Conservation (phyloP, 1,139 yeast genomes). For the Candida sp. region DNA sequence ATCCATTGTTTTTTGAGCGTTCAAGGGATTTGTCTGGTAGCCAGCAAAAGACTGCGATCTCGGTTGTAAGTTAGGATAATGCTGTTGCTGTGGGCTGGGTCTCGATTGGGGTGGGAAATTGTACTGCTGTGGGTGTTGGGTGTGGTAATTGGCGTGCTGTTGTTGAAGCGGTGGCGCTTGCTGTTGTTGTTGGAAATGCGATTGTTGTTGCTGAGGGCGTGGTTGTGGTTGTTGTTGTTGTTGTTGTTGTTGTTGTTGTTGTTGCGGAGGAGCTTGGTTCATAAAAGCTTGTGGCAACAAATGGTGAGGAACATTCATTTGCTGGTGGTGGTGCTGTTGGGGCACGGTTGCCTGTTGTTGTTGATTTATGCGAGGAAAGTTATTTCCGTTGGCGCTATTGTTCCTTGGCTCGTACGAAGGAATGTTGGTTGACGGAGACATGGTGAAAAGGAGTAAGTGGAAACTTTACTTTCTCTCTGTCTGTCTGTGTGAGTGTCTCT, state of each 20-base stretch:
- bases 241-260: conserved; percentile 7
- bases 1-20: not conserved
- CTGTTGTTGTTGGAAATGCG: conserved; percentile 13
- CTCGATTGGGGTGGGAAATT: conserved; percentile 1
- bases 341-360: not conserved
- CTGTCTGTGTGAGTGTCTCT: too few relatives aligned
- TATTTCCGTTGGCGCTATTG: not conserved
- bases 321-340: too few relatives aligned
- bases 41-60: conserved; percentile 4
- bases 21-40: not conserved
- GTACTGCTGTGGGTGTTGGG: conserved; percentile 1
- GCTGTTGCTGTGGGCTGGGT: conserved; percentile 7
- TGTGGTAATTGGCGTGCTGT: not conserved
- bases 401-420: not conserved
- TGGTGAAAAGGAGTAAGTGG: not conserved
- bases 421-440: not conserved
- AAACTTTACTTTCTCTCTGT: too few relatives aligned
- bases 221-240: conserved; percentile 10
- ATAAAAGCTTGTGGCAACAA: conserved; percentile 37
- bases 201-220: conserved; percentile 12
- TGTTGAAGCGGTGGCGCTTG: conserved; percentile 4
- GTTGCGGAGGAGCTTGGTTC: conserved; percentile 13
- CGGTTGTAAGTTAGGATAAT: conserved; percentile 1
- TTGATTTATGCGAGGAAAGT: not conserved
- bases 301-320: conserved; percentile 33